Percentiles rank a stretch among this genome's conserved stretches.
These are phyloP conservation scores for Lagenidium sp. DNA, from an alignment of 352 stramenopile species.

Conservation along the genomic window DNA sequence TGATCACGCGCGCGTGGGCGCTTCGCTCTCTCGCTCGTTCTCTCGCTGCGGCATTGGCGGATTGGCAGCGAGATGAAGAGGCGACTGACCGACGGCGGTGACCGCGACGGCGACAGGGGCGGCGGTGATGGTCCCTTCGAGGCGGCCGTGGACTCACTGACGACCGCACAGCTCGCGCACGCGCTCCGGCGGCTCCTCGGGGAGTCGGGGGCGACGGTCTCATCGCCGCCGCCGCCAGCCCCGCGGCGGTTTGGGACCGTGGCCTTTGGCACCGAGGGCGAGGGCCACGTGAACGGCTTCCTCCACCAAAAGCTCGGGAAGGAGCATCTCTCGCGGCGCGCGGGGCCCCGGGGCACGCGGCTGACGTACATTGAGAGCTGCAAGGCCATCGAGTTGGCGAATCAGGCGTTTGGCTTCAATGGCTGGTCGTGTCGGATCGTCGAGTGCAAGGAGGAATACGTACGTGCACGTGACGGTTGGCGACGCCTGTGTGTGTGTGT, in stretches of 20 bases:
- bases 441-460: constrained; percentile 82
- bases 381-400: constrained; percentile 84
- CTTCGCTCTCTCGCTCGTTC: no score
- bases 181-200: constrained; percentile 8
- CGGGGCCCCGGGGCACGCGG: constrained; percentile 57
- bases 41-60: no score
- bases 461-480: constrained; percentile 17
- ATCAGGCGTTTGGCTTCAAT: constrained; percentile 85
- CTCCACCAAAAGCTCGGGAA: constrained; percentile 81
- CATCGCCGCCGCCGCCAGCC: constrained; percentile 7
- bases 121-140: no score
- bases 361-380: constrained; percentile 87
- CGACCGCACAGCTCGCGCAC: constrained; percentile 16
- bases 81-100: constrained; percentile 1
- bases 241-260: constrained; percentile 48
- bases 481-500: neutral
- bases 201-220: neutral
- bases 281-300: constrained; percentile 54
- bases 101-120: neutral
- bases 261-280: constrained; percentile 33
- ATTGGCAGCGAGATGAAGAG: constrained; percentile 18
- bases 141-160: no score
- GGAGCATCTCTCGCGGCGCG: constrained; percentile 50
- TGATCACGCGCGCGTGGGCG: no score
- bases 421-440: constrained; percentile 79